A percentile compares a stretch with the other conserved stretches of the same genome.
Conservation (phyloP, 1,139 yeast genomes). For the Pneumocystis wakefieldiae region DNA sequence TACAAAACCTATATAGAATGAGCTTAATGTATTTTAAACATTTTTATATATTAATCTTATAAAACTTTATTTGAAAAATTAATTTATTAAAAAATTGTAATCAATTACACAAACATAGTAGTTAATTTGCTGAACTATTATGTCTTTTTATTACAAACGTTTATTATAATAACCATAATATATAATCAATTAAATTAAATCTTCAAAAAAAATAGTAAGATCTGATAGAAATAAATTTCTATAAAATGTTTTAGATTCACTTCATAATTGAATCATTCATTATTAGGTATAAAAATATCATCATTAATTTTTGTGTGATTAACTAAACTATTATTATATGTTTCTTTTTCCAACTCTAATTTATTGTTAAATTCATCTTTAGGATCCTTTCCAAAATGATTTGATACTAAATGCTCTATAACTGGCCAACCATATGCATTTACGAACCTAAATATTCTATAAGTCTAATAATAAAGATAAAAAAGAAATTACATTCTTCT, state of each 20-base stretch:
- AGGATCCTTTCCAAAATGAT: constrained; percentile 34
- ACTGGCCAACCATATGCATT: constrained; percentile 97
- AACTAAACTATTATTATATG: neutral
- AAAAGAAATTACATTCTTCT: constrained; percentile 33
- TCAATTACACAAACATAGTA: neutral
- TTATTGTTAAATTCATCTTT: neutral
- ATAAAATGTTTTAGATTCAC: too few relatives aligned
- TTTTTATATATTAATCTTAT: too few relatives aligned
- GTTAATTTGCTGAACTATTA: neutral
- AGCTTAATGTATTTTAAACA: neutral
- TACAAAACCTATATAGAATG: too few relatives aligned
- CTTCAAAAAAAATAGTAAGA: neutral
- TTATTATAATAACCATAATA: neutral
- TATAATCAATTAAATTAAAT: neutral
- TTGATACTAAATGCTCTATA: constrained; percentile 57
- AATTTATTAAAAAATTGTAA: too few relatives aligned
- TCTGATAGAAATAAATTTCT: too few relatives aligned
- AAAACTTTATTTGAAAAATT: too few relatives aligned
- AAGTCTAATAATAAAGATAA: neutral
- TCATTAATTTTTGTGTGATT: neutral
- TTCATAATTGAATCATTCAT: neutral
- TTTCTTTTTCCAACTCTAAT: neutral
- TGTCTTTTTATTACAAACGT: neutral
- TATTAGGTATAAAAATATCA: neutral
- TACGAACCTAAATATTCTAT: constrained; percentile 42